These are phyloP conservation scores for Neoascochyta sp. DNA, from an alignment of 2,329 filamentous ascomycete species.

Conservation along the genomic window DNA sequence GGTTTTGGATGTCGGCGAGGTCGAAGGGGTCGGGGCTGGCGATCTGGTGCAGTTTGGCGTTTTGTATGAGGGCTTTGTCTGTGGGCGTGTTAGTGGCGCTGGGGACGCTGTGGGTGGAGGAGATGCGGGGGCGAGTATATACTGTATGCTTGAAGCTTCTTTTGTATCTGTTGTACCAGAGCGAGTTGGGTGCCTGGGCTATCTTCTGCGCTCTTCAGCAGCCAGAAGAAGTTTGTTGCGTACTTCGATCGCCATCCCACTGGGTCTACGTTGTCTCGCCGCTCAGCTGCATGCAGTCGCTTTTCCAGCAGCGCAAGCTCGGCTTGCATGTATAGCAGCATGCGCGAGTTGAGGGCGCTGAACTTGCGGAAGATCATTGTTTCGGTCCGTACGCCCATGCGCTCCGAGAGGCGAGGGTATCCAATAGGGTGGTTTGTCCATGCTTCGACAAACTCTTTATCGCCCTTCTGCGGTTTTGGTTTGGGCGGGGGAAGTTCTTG, in stretches of 20 bases:
- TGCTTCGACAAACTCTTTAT: no score
- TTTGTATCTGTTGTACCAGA: slow-evolving; percentile 8
- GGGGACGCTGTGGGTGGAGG: not conserved
- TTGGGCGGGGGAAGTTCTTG: no score
- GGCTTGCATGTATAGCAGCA: slow-evolving; percentile 11
- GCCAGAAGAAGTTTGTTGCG: no score
- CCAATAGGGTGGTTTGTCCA: no score
- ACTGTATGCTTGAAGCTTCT: slow-evolving; percentile 13
- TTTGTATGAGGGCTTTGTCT: slow-evolving; percentile 8
- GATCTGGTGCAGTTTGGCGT: slow-evolving; percentile 5
- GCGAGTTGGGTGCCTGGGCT: no score
- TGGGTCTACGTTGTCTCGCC: no score
- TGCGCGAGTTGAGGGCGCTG: slow-evolving; percentile 11
- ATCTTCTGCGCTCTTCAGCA: no score
- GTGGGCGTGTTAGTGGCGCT: slow-evolving; percentile 1
- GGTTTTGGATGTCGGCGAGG: slow-evolving; percentile 9
- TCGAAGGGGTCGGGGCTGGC: slow-evolving; percentile 5
- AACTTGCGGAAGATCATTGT: slow-evolving; percentile 13
- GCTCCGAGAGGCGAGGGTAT: slow-evolving; percentile 10
- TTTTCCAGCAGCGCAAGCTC: slow-evolving; percentile 6
- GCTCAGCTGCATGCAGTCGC: not conserved
- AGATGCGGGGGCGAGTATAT: not conserved
- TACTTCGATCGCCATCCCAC: no score
- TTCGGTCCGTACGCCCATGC: slow-evolving; percentile 10
- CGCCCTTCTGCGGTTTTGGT: no score